Evolutionary conservation across 1,284 basidiomycete species (phyloP).

Genomic region (Cryptococcus sp.): DNA sequence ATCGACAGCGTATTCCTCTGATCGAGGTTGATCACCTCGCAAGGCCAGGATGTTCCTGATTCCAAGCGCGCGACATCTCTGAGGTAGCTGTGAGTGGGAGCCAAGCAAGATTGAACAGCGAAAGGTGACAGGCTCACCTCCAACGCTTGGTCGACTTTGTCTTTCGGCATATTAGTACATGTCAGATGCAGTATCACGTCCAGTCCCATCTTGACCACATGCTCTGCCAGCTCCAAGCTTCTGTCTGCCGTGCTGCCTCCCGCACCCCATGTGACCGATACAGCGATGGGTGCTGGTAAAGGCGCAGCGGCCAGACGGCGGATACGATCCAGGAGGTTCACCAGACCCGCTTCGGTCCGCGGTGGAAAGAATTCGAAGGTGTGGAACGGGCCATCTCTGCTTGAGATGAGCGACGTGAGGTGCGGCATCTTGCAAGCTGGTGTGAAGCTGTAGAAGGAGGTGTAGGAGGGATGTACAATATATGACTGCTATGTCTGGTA

Average conservation of each 20-base stretch:
- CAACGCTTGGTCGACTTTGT: conserved; percentile 80
- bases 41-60: conserved; percentile 91
- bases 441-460: too few relatives aligned
- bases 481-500: not conserved
- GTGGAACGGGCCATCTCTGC: conserved; percentile 64
- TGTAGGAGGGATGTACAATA: not conserved
- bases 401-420: conserved; percentile 22
- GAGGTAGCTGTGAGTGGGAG: not conserved
- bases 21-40: conserved; percentile 90
- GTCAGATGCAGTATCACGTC: conserved; percentile 92
- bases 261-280: conserved; percentile 94
- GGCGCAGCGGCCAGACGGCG: conserved; percentile 65
- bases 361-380: conserved; percentile 96
- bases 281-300: conserved; percentile 64
- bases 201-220: conserved; percentile 57
- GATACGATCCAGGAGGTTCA: conserved; percentile 80
- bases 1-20: conserved; percentile 88
- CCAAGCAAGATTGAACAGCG: too few relatives aligned
- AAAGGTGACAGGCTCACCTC: conserved; percentile 58
- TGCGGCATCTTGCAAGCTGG: conserved; percentile 8
- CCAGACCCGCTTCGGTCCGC: conserved; percentile 85
- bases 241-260: conserved; percentile 90
- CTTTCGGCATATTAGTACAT: conserved; percentile 94
- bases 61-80: conserved; percentile 79
- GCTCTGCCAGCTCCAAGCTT: conserved; percentile 80